Evolutionary conservation across 1,139 yeast species (phyloP).

Genomic region (Diutina ranongensis): DNA sequence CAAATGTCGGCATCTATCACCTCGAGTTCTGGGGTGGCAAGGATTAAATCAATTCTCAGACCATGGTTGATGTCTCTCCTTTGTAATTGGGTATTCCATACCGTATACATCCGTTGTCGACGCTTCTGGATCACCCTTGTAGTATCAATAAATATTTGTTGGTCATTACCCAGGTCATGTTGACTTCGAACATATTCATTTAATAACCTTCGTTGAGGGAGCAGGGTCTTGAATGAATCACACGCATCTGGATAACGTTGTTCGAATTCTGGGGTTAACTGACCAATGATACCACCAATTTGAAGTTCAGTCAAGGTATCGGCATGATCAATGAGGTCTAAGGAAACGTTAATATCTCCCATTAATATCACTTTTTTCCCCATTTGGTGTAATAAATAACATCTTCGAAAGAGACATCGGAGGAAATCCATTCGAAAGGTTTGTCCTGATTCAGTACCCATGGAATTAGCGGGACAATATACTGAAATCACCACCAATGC

Average conservation of each 20-base stretch:
- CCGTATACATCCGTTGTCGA: conserved; percentile 64
- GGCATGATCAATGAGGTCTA: conserved; percentile 76
- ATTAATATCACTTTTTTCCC: conserved; percentile 65
- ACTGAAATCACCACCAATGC: conserved; percentile 59
- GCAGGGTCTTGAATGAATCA: conserved; percentile 27
- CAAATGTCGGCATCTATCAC: conserved; percentile 49
- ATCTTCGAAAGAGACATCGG: conserved; percentile 44
- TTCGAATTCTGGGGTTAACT: conserved; percentile 23
- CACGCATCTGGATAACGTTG: conserved; percentile 24
- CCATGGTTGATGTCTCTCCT: conserved; percentile 82
- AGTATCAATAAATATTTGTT: conserved; percentile 43
- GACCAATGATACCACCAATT: conserved; percentile 16
- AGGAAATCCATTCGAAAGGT: conserved; percentile 48
- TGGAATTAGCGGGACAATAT: conserved; percentile 90
- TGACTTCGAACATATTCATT: conserved; percentile 18
- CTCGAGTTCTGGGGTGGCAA: conserved; percentile 26
- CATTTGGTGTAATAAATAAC: conserved; percentile 32
- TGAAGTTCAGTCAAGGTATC: conserved; percentile 40
- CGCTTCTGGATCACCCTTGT: conserved; percentile 49
- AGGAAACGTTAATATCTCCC: conserved; percentile 81
- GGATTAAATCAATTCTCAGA: conserved; percentile 72
- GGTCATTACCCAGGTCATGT: background rate
- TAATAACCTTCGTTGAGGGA: conserved; percentile 30
- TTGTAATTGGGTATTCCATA: conserved; percentile 78
- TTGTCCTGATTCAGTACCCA: conserved; percentile 60